Conservation (phyloP, 345 rosid genomes). For the Draba incana region DNA sequence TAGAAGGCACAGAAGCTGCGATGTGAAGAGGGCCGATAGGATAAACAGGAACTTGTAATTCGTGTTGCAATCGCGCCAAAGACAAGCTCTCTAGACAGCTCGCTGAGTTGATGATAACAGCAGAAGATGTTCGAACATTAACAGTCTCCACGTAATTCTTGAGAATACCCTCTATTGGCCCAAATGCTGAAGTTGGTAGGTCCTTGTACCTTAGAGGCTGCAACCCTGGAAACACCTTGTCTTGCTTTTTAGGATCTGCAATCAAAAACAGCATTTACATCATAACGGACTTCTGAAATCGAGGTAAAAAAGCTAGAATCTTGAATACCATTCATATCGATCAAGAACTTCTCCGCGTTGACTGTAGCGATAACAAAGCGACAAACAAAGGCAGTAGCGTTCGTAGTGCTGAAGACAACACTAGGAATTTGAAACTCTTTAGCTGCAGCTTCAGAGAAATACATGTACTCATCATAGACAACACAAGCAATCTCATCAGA, state of each 20-base stretch:
- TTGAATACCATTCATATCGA: conserved; percentile 36
- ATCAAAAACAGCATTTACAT: not conserved
- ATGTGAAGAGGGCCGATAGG: conserved; percentile 42
- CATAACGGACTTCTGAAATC: not conserved
- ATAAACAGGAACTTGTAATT: conserved; percentile 42
- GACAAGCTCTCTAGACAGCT: conserved; percentile 38
- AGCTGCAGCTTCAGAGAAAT: conserved; percentile 47
- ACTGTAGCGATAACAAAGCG: conserved; percentile 30
- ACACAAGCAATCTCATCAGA: conserved; percentile 46
- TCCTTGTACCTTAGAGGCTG: conserved; percentile 45
- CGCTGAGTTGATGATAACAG: conserved; percentile 41
- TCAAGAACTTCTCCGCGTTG: conserved; percentile 27
- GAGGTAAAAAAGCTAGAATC: not conserved
- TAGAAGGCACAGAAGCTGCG: conserved; percentile 36
- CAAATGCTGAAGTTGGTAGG: conserved; percentile 40
- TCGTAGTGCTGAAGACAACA: conserved; percentile 41
- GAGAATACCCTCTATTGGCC: conserved; percentile 32
- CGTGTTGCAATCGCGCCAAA: conserved; percentile 32
- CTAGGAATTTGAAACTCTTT: conserved; percentile 42
- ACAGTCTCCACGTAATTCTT: conserved; percentile 21
- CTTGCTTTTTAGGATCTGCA: conserved; percentile 31
- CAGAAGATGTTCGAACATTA: conserved; percentile 38
- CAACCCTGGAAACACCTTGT: conserved; percentile 35
- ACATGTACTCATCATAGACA: conserved; percentile 57
- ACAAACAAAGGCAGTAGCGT: conserved; percentile 42